Base-by-base conservation (phyloP, 441 rosid species). In the Pelargonium fulgidum region DNA sequence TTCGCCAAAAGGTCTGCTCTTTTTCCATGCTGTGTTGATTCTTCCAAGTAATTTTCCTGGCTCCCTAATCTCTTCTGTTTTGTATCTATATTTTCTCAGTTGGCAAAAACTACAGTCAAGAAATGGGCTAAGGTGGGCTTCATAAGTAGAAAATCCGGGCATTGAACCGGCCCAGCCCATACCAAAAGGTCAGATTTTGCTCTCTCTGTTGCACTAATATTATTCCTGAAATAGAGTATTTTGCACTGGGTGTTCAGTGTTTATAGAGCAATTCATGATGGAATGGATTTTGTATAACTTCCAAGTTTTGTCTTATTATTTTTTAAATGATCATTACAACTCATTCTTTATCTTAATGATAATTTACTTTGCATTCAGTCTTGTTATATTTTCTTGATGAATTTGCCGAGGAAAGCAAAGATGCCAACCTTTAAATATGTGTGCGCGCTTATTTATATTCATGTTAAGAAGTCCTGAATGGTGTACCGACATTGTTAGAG, bases 131-230 rank as follows among this genome's bases (percentile, higher is more conserved):
- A 20, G 63, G n/a, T 58, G 29, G 33, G 64, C 44, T 41, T 41
- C 44, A 41, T 41, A 9, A 12, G 6, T 58, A 11, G 33, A 26
- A 20, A 54, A 54, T 41, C 11, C 10, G 1, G 44, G 44, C 10
- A 41, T 19, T 12, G 17, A 8, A 10, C 62, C 8, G 65, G 65
- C 65, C 65, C 65, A 62, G 41, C 33, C 65, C 65, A 59, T 62
- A 24, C 33, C 41, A n/a, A 6, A 26, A 24, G 65, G 65, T 62
- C 41, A 26, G 65, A 62, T 62, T 36, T 0, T 17, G 29, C 41
- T 62, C 16, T 13, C 64, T 22, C 22, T 61, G 8, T 29, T 58
- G 2, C 26, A 58, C 33, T 19, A 58, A 10, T n/a, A 52, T 14
- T 3, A 14, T 4, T 17, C 7, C 7, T 52, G 20, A 52, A 5